Base-by-base conservation (phyloP, 2,329 filamentous ascomycete genomes). In the Hymenoscyphus infarciens region DNA sequence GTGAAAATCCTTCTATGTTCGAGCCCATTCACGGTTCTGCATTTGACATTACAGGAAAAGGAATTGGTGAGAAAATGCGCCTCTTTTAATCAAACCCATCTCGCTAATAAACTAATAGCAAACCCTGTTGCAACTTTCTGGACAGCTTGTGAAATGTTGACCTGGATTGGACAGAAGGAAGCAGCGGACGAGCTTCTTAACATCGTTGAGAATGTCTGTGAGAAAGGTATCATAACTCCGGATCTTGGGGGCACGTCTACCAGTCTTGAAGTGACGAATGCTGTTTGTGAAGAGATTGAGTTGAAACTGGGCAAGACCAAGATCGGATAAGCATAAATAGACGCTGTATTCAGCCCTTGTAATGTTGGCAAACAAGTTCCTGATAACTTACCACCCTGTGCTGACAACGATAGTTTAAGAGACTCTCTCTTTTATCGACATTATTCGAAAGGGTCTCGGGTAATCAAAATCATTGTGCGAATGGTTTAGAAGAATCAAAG, bases 21-120 rank as follows among this genome's bases (percentile, higher is more conserved):
- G 84, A 86, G 75, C 83, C 83, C 0, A 85, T 86, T 60, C 83
- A 85, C 68, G 83, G 83, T 1, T 82, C 80, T 4, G 83, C 83
- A 0, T 84, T 84, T 64, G 83, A 86, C 64, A 85, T 85, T 58
- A 81, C 81, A 0, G 82, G 83, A 5, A 82, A 82, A 70, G 83
- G 83, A 5, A 70, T 83, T 16, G 57, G 57, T 59, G 29, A 49
- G 57, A 16, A 6, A n/a, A 19, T 7, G n/a, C 16, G n/a, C 13
- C 4, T 11, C 8, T 15, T 2, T 15, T 52, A n/a, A 6, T 13
- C 13, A 8, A 38, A 29, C 7, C 5, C 11, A 39, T n/a, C 8
- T 29, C 10, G 27, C 29, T 57, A 29, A 35, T 31, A 13, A 19
- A 8, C 13, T 35, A 19, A 3, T 16, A 22, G 81, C 82, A 0